Evolutionary conservation across 805 yeast genomes (phyloP).

Genomic region (Yamadazyma akitaensis): DNA sequence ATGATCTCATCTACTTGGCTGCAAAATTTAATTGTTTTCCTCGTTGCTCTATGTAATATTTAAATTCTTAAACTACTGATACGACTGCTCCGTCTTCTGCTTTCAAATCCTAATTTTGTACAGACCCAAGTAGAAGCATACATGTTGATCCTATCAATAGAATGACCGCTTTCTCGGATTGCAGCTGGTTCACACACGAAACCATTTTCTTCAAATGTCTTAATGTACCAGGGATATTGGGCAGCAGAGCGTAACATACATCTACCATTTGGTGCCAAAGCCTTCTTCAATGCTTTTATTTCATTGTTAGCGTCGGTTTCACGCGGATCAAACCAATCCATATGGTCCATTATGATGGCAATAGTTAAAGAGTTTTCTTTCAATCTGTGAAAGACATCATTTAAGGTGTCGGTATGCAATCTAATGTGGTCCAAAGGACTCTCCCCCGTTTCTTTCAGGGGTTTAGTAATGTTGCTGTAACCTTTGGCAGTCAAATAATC

Average conservation of each 20-base stretch:
- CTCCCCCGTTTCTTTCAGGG: slow-evolving; percentile 20
- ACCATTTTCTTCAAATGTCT: slow-evolving; percentile 63
- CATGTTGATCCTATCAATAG: slow-evolving; percentile 82
- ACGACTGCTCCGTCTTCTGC: slow-evolving; percentile 28
- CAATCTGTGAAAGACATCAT: slow-evolving; percentile 69
- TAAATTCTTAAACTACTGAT: slow-evolving; percentile 47
- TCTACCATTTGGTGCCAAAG: slow-evolving; percentile 65
- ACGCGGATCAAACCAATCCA: slow-evolving; percentile 83
- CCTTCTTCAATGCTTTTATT: slow-evolving; percentile 58
- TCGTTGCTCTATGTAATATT: not conserved
- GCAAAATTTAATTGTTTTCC: not conserved
- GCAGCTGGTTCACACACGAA: slow-evolving; percentile 69
- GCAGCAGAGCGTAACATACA: slow-evolving; percentile 78
- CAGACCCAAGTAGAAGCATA: slow-evolving; percentile 88
- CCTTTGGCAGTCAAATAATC: slow-evolving; percentile 65
- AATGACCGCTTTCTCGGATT: slow-evolving; percentile 55
- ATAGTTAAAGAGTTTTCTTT: slow-evolving; percentile 61
- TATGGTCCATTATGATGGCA: slow-evolving; percentile 85
- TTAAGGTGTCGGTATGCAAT: slow-evolving; percentile 74
- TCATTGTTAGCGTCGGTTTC: slow-evolving; percentile 65
- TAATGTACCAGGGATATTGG: slow-evolving; percentile 72
- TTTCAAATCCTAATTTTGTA: slow-evolving; percentile 39
- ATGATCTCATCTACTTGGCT: not conserved
- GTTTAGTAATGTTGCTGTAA: slow-evolving; percentile 44
- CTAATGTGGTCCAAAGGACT: slow-evolving; percentile 68